Percentiles rank a stretch among this genome's conserved stretches.
phyloP scores from a whole-genome alignment of 2,329 filamentous ascomycete genomes.

The Aureobasidium uvarum region DNA sequence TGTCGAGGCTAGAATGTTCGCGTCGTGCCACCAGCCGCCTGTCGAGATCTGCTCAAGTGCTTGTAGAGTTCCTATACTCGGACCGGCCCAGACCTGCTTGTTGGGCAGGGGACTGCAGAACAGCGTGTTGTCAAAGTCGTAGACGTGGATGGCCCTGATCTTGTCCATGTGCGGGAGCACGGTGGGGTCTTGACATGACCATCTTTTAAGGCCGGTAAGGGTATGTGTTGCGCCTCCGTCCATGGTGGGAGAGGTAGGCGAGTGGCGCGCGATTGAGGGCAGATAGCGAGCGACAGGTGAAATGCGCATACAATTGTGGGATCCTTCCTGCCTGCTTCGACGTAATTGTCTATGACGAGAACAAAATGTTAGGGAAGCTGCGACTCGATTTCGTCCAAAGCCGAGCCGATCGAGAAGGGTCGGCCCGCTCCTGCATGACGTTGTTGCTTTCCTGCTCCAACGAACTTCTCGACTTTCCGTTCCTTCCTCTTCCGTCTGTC shows the following conservation, averaged over 20 bases:
- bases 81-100: slow-evolving; percentile 76
- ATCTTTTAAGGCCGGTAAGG: slow-evolving; percentile 73
- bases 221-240: slow-evolving; percentile 47
- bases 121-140: slow-evolving; percentile 97
- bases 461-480: not conserved
- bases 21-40: slow-evolving; percentile 97
- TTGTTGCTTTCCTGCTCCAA: not conserved
- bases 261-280: not conserved
- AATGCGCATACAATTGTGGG: slow-evolving; percentile 9
- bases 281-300: not conserved
- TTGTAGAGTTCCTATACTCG: slow-evolving; percentile 73
- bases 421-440: slow-evolving; percentile 23
- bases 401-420: not conserved
- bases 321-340: not conserved
- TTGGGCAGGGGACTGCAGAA: slow-evolving; percentile 92
- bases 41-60: slow-evolving; percentile 72
- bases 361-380: slow-evolving; percentile 24
- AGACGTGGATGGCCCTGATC: slow-evolving; percentile 82
- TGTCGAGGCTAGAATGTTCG: slow-evolving; percentile 77
- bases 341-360: slow-evolving; percentile 19
- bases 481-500: not conserved
- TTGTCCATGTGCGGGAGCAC: slow-evolving; percentile 67
- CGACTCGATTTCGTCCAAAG: slow-evolving; percentile 12
- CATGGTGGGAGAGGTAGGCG: not conserved
- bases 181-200: slow-evolving; percentile 70